Conservation (phyloP, 352 stramenopile species). For the Phytopythium chamaehyphon region DNA sequence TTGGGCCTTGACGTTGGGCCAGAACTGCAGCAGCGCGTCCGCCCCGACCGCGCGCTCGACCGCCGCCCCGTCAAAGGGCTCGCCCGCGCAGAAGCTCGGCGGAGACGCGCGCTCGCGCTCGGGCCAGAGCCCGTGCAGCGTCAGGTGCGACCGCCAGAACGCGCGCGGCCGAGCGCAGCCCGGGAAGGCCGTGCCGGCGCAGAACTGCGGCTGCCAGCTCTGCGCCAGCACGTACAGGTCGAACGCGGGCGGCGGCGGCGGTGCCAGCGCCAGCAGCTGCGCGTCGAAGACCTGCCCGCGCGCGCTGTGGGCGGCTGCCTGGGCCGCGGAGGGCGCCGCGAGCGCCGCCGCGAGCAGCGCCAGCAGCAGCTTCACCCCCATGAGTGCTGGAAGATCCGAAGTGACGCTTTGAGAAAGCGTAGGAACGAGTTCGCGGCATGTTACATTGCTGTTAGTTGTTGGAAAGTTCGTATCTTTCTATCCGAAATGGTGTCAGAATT, state of each 20-base stretch:
- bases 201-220: slow-evolving; percentile 89
- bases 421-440: no score
- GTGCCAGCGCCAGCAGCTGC: slow-evolving; percentile 12
- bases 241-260: slow-evolving; percentile 28
- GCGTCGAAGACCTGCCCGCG: slow-evolving; percentile 29
- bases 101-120: slow-evolving; percentile 62
- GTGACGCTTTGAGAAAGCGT: no score
- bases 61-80: slow-evolving; percentile 59
- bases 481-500: no score
- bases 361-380: slow-evolving; percentile 3
- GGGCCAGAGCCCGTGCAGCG: slow-evolving; percentile 88
- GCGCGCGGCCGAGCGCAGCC: slow-evolving; percentile 57
- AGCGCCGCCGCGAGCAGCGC: neutral
- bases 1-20: slow-evolving; percentile 84
- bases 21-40: slow-evolving; percentile 70
- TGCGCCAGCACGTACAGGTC: slow-evolving; percentile 90
- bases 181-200: slow-evolving; percentile 56
- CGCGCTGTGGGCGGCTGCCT: neutral
- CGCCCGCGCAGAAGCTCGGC: slow-evolving; percentile 67
- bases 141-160: slow-evolving; percentile 86
- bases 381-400: no score
- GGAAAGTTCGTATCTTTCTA: no score
- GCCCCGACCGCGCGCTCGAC: slow-evolving; percentile 69
- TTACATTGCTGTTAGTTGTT: no score
- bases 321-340: neutral